Percentiles rank a stretch among this genome's conserved stretches.
phyloP scores from a whole-genome alignment of 1,284 basidiomycete species.

The Trametes polyzona region DNA sequence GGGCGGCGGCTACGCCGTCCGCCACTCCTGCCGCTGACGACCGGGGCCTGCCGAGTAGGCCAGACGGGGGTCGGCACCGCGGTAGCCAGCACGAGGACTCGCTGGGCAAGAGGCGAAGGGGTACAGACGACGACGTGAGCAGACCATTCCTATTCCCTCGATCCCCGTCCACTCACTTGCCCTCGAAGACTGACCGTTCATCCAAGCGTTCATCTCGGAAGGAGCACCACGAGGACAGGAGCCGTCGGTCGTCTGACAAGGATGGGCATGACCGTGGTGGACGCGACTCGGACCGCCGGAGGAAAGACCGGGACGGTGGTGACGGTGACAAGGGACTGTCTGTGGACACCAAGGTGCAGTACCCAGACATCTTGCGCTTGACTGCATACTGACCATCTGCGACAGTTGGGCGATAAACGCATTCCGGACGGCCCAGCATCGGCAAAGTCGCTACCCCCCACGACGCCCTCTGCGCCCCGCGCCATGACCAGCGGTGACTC shows the following conservation, averaged over 20 bases:
- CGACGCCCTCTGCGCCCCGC: conserved; percentile 71
- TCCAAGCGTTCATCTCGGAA: conserved; percentile 77
- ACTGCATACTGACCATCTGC: not conserved
- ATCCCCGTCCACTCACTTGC: not conserved
- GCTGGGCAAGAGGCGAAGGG: conserved; percentile 70
- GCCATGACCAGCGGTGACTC: conserved; percentile 54
- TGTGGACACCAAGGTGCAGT: conserved; percentile 61
- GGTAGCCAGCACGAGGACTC: conserved; percentile 49
- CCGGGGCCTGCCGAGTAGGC: conserved; percentile 56
- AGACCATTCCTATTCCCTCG: not conserved
- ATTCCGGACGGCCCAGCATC: conserved; percentile 53
- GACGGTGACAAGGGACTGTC: conserved; percentile 50
- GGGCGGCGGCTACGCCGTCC: conserved; percentile 22
- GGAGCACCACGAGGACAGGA: conserved; percentile 75
- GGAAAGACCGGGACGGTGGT: conserved; percentile 63
- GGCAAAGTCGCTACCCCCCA: conserved; percentile 55
- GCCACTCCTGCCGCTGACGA: conserved; percentile 44
- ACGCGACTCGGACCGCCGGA: conserved; percentile 70
- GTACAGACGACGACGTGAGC: conserved; percentile 71
- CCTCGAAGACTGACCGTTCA: conserved; percentile 61
- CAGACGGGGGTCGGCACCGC: conserved; percentile 61
- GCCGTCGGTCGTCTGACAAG: conserved; percentile 68
- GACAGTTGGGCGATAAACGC: conserved; percentile 58
- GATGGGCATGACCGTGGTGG: conserved; percentile 65
- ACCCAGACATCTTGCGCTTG: not conserved